Conservation (phyloP, 2,329 filamentous ascomycete genomes). For the Ophiostoma piceae region DNA sequence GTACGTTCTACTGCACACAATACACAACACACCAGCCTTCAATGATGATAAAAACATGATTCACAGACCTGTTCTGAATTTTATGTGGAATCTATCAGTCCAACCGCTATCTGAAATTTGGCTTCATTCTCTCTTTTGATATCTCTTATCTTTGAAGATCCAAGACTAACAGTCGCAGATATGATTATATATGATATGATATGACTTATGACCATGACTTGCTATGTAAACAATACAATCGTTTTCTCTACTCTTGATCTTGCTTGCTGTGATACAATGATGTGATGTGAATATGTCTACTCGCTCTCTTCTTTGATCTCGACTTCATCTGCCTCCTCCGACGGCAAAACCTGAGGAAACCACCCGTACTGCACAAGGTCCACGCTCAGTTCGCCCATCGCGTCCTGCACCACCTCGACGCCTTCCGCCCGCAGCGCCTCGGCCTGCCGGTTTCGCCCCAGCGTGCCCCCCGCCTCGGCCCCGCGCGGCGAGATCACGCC, state of each 20-base stretch:
- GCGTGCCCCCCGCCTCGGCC: conserved; percentile 16
- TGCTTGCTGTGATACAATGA: no score
- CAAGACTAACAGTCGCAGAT: conserved; percentile 20
- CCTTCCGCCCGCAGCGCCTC: conserved; percentile 47
- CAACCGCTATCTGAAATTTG: conserved; percentile 75
- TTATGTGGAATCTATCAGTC: conserved; percentile 65
- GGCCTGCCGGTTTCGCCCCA: conserved; percentile 42
- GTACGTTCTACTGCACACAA: conserved; percentile 34
- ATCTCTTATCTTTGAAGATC: conserved; percentile 17
- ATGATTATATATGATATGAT: no score
- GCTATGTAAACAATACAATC: conserved; percentile 2
- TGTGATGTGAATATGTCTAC: not conserved
- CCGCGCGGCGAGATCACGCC: conserved; percentile 73
- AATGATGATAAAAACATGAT: conserved; percentile 64
- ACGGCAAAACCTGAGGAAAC: conserved; percentile 50
- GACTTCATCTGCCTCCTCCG: conserved; percentile 31
- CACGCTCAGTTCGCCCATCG: conserved; percentile 49
- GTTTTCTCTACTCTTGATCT: conserved; percentile 5
- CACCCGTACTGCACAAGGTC: conserved; percentile 50
- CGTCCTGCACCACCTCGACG: conserved; percentile 45
- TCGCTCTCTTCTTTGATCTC: not conserved
- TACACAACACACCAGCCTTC: conserved; percentile 31
- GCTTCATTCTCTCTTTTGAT: conserved; percentile 14
- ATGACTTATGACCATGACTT: not conserved
- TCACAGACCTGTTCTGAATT: conserved; percentile 84